Evolutionary conservation across 805 yeast species (phyloP).

Genomic region (Debaryomyces tyrocola): DNA sequence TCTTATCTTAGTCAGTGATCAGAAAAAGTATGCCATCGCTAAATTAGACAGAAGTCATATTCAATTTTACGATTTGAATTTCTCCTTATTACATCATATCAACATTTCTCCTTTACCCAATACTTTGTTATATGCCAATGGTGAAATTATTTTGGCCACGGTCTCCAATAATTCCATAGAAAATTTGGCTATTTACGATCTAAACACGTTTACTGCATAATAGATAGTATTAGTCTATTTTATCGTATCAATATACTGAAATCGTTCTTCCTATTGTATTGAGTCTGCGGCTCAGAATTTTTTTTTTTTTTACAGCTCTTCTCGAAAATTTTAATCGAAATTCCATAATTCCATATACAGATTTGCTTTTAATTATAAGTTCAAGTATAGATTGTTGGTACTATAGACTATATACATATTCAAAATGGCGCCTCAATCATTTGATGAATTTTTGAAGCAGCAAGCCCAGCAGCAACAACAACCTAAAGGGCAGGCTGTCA

Average conservation of each 20-base stretch:
- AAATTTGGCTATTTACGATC: background rate
- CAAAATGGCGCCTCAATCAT: conserved; percentile 37
- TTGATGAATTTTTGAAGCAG: conserved; percentile 52
- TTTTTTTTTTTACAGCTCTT: background rate
- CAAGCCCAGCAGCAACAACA: conserved; percentile 27
- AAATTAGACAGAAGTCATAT: background rate
- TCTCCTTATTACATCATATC: background rate
- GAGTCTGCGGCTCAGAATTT: background rate
- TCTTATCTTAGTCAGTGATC: background rate
- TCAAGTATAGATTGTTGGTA: too few species aligned
- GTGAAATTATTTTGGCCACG: background rate
- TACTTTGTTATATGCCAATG: background rate
- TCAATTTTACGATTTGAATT: background rate
- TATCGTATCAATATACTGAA: conserved; percentile 20
- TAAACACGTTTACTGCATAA: background rate
- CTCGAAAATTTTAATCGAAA: background rate
- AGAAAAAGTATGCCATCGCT: background rate
- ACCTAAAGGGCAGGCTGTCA: conserved; percentile 4
- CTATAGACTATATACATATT: background rate
- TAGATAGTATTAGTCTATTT: background rate
- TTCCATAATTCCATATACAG: background rate
- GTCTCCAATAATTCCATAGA: background rate
- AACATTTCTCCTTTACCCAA: background rate
- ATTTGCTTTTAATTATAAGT: too few species aligned
- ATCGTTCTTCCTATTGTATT: background rate